Evolutionary conservation across 208 protist species (phyloP).

Genomic region (Leishmania guyanensis): DNA sequence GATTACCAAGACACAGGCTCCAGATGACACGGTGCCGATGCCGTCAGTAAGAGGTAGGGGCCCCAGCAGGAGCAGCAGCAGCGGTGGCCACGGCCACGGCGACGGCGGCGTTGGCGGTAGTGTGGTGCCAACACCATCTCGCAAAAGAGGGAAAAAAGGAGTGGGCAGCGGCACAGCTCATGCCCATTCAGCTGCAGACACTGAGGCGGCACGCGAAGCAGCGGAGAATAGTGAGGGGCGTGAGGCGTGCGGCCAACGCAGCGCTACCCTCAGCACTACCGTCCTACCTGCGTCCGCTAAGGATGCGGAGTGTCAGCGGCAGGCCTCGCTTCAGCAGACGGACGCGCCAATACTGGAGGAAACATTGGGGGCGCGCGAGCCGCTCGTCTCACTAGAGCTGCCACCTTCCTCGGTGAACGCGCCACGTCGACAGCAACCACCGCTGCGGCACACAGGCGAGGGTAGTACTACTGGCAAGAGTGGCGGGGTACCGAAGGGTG

Average conservation of each 20-base stretch:
- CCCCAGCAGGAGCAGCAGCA: constrained; percentile 16
- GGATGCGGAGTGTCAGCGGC: neutral
- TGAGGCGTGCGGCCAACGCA: neutral
- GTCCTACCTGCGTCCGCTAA: neutral
- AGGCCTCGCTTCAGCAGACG: neutral
- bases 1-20: neutral
- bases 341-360: neutral
- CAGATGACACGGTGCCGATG: neutral
- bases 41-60: neutral
- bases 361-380: neutral
- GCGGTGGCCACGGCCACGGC: neutral
- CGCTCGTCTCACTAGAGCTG: neutral
- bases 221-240: too few species aligned
- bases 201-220: neutral
- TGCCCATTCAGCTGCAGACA: constrained; percentile 8
- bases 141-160: constrained; percentile 16
- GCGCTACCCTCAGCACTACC: neutral
- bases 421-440: neutral
- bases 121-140: constrained; percentile 15
- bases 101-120: neutral
- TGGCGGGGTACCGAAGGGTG: neutral
- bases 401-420: neutral
- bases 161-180: constrained; percentile 11
- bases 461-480: neutral
- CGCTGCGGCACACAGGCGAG: neutral